Conservation (phyloP, 164 flowering plant species). For the Warburgia ugandensis region DNA sequence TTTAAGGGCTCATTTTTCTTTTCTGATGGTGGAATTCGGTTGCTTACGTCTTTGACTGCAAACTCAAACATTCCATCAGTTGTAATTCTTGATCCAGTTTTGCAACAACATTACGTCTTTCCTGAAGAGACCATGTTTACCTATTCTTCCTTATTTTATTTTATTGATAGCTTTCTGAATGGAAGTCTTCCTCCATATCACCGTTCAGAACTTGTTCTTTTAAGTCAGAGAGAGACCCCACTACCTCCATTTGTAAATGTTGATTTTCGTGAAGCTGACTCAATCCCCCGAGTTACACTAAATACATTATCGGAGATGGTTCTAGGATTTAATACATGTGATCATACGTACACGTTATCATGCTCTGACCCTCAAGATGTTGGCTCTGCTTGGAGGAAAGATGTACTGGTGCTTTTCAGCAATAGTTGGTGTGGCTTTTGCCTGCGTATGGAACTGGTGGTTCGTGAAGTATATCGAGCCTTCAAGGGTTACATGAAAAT, state of each 20-base stretch:
- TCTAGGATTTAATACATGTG: slow-evolving; percentile 29
- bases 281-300: slow-evolving; percentile 56
- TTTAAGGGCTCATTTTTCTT: slow-evolving; percentile 59
- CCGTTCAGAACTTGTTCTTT: slow-evolving; percentile 35
- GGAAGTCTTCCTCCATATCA: slow-evolving; percentile 63
- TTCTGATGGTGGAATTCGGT: slow-evolving; percentile 58
- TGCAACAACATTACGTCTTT: slow-evolving; percentile 55
- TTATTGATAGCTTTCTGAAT: slow-evolving; percentile 51
- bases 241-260: slow-evolving; percentile 67
- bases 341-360: background rate
- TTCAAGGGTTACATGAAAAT: slow-evolving; percentile 41
- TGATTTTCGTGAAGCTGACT: slow-evolving; percentile 68
- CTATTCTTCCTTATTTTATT: slow-evolving; percentile 36
- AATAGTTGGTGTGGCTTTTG: slow-evolving; percentile 94
- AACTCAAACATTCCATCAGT: slow-evolving; percentile 50
- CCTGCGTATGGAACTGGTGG: slow-evolving; percentile 80
- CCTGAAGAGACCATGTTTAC: slow-evolving; percentile 34
- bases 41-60: slow-evolving; percentile 54
- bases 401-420: slow-evolving; percentile 84
- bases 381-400: slow-evolving; percentile 40
- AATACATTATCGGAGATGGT: slow-evolving; percentile 47
- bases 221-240: slow-evolving; percentile 30
- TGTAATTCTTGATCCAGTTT: slow-evolving; percentile 69
- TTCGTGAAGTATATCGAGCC: slow-evolving; percentile 80
- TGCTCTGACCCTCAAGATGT: slow-evolving; percentile 20